Evolutionary conservation across 148 eudicot species (phyloP).

Genomic region (Drosera capensis): DNA sequence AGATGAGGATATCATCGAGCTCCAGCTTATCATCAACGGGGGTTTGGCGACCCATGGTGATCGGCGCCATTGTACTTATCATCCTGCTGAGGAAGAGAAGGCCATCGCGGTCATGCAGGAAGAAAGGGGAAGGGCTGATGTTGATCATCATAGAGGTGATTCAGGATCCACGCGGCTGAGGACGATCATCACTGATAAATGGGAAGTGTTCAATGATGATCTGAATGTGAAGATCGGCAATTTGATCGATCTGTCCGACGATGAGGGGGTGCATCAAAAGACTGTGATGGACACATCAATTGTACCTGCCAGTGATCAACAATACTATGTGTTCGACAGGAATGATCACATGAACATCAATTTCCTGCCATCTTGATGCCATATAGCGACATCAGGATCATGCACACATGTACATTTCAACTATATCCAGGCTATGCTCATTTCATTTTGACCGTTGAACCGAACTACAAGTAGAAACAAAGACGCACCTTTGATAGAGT

Average conservation of each 20-base stretch:
- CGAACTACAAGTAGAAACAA: no score
- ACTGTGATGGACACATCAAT: not conserved
- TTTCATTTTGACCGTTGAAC: no score
- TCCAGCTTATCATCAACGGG: slow-evolving; percentile 32
- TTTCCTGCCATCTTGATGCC: no score
- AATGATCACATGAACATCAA: no score
- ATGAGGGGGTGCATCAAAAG: not conserved
- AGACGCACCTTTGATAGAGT: no score
- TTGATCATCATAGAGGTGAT: not conserved
- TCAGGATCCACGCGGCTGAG: slow-evolving; percentile 7
- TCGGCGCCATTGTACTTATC: not conserved
- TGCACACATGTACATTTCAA: no score
- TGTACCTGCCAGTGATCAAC: no score
- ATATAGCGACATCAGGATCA: no score
- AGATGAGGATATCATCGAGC: slow-evolving; percentile 30
- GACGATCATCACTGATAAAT: slow-evolving; percentile 38
- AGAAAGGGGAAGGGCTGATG: not conserved
- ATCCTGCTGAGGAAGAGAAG: slow-evolving; percentile 1
- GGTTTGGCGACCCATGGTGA: not conserved
- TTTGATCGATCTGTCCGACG: slow-evolving; percentile 13
- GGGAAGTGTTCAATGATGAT: slow-evolving; percentile 66
- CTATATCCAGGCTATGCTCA: no score
- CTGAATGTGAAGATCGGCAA: not conserved
- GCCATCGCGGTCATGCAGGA: not conserved
- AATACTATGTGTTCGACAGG: not conserved